Evolutionary conservation across 2,329 filamentous ascomycete species (phyloP).

Genomic region (Fusarium temperatum): DNA sequence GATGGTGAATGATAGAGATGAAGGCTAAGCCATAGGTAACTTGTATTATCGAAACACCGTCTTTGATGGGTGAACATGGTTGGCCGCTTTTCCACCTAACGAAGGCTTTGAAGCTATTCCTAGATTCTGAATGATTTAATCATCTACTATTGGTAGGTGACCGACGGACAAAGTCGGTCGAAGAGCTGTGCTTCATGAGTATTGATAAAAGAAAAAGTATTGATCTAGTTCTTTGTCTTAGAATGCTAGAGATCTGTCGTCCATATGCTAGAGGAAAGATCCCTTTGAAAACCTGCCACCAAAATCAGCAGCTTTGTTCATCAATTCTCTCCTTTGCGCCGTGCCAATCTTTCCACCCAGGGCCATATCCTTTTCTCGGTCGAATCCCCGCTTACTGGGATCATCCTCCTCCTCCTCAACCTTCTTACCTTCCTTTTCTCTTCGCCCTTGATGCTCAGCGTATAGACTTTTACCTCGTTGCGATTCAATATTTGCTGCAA

Average conservation of each 20-base stretch:
- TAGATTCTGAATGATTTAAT: background rate
- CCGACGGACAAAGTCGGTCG: background rate
- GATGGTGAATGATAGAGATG: background rate
- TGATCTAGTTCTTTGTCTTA: background rate
- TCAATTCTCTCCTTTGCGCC: slow-evolving; percentile 78
- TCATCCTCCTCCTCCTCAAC: slow-evolving; percentile 83
- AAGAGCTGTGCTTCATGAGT: background rate
- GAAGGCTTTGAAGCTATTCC: background rate
- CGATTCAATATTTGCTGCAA: slow-evolving; percentile 61
- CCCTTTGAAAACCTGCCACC: slow-evolving; percentile 83
- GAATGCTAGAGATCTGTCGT: background rate
- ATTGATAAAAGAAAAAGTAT: background rate
- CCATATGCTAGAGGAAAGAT: slow-evolving; percentile 59
- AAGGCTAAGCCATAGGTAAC: background rate
- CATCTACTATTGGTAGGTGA: background rate
- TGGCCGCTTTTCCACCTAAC: background rate
- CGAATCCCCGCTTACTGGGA: slow-evolving; percentile 87
- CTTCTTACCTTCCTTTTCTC: slow-evolving; percentile 47
- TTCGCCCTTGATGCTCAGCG: slow-evolving; percentile 59
- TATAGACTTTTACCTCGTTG: slow-evolving; percentile 67
- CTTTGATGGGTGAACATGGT: background rate
- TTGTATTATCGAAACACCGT: no score
- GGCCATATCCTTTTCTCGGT: slow-evolving; percentile 93
- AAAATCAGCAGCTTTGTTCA: slow-evolving; percentile 83
- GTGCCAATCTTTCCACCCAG: slow-evolving; percentile 75